These are phyloP conservation scores for Capsella rubella DNA, from an alignment of 441 rosid species.

Conservation along the genomic window DNA sequence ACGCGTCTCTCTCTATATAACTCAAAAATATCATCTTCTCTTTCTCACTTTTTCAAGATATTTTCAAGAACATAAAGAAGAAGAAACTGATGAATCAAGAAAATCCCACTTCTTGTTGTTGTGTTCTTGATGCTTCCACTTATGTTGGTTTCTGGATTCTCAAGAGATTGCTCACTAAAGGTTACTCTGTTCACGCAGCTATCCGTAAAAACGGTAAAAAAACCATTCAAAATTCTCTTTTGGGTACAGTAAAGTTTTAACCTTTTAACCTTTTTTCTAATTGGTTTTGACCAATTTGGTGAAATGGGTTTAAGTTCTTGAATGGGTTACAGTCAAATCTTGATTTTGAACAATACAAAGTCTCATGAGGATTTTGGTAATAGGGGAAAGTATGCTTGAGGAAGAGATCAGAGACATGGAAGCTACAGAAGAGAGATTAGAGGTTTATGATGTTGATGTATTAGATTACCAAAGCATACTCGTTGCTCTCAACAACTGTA, in stretches of 20 bases:
- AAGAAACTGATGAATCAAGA: conserved; percentile 47
- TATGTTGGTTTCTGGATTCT: conserved; percentile 87
- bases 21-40: background rate
- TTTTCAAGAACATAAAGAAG: background rate
- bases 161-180: conserved; percentile 63
- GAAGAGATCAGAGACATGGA: conserved; percentile 66
- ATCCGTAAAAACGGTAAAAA: conserved; percentile 63
- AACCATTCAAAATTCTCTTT: background rate
- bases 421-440: conserved; percentile 55
- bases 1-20: conserved; percentile 37
- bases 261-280: background rate
- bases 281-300: background rate
- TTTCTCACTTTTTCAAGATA: background rate
- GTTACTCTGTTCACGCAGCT: conserved; percentile 79
- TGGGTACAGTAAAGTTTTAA: background rate
- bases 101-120: conserved; percentile 60
- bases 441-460: conserved; percentile 59
- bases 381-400: conserved; percentile 62
- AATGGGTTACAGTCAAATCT: background rate
- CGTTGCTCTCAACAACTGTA: conserved; percentile 64
- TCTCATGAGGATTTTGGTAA: conserved; percentile 7
- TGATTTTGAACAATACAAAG: background rate
- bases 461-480: conserved; percentile 78
- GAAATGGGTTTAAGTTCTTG: background rate
- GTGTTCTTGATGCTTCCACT: conserved; percentile 87